A percentile compares a stretch with the other conserved stretches of the same genome.
These are phyloP conservation scores for Lentithecium fluviatile DNA, from an alignment of 495 filamentous ascomycete species.

Conservation along the genomic window DNA sequence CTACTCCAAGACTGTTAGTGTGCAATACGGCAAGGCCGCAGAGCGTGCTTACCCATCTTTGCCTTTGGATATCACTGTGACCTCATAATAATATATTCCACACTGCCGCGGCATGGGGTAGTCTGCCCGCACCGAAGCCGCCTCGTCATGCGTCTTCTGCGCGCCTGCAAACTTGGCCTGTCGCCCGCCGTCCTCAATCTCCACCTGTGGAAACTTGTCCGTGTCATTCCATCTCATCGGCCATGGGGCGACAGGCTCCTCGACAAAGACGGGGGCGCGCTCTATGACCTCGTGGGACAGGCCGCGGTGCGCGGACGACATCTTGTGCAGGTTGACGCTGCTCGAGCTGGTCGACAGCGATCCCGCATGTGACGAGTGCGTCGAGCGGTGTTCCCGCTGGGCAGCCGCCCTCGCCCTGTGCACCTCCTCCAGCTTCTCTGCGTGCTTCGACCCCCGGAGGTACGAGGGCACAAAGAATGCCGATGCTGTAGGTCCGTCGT, in stretches of 20 bases:
- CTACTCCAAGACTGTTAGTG: constrained; percentile 40
- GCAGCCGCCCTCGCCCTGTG: constrained; percentile 61
- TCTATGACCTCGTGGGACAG: constrained; percentile 87
- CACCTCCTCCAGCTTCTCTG: constrained; percentile 65
- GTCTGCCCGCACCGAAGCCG: constrained; percentile 80
- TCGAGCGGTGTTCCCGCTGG: constrained; percentile 42
- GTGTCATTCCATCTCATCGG: constrained; percentile 79
- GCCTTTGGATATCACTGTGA: constrained; percentile 77
- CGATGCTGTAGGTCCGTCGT: constrained; percentile 27
- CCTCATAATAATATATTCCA: constrained; percentile 96
- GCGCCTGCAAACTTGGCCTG: constrained; percentile 74
- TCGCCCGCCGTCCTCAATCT: constrained; percentile 69
- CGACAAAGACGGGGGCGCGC: constrained; percentile 60
- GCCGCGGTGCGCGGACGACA: constrained; percentile 72
- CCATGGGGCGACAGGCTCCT: constrained; percentile 60
- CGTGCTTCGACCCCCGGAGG: constrained; percentile 71
- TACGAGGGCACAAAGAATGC: constrained; percentile 79
- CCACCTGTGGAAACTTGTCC: constrained; percentile 72
- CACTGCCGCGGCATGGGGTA: constrained; percentile 87
- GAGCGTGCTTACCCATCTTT: constrained; percentile 71
- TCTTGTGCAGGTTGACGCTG: constrained; percentile 62
- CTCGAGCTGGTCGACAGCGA: constrained; percentile 64
- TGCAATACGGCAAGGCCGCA: constrained; percentile 8
- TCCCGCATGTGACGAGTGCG: constrained; percentile 43
- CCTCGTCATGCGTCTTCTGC: constrained; percentile 69